phyloP scores from a whole-genome alignment of 805 yeast genomes.

The Metschnikowia kunwiensis region DNA sequence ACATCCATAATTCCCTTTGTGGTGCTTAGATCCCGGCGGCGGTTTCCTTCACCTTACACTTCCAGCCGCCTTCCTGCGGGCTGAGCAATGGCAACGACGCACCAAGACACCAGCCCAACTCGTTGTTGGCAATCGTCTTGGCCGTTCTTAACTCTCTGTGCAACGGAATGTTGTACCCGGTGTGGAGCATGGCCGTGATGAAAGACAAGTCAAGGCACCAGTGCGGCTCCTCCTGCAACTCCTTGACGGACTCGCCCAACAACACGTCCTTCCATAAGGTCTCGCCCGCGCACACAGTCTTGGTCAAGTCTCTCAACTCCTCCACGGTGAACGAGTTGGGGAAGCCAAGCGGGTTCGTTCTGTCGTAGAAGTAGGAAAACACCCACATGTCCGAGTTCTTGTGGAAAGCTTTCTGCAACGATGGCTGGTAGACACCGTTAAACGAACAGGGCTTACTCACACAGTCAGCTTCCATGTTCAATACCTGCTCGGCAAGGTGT shows the following conservation, averaged over 20 bases:
- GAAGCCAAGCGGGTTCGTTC: constrained; percentile 92
- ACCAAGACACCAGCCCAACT: constrained; percentile 98
- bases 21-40: too few species aligned
- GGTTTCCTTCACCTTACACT: constrained; percentile 46
- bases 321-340: constrained; percentile 82
- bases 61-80: constrained; percentile 59
- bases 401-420: constrained; percentile 73
- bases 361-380: constrained; percentile 93
- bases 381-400: constrained; percentile 74
- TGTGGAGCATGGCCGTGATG: constrained; percentile 84
- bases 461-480: constrained; percentile 83
- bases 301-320: constrained; percentile 79
- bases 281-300: constrained; percentile 82
- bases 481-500: constrained; percentile 70
- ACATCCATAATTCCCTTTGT: too few species aligned
- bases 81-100: constrained; percentile 91
- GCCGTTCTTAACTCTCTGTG: constrained; percentile 90
- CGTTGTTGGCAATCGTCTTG: constrained; percentile 80
- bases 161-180: constrained; percentile 95
- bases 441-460: constrained; percentile 81
- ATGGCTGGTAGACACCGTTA: constrained; percentile 97
- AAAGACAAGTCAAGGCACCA: constrained; percentile 94
- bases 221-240: constrained; percentile 74
- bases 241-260: constrained; percentile 63
- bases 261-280: constrained; percentile 67